Conservation (phyloP, 306 rosid species). For the Dryas octopetala region DNA sequence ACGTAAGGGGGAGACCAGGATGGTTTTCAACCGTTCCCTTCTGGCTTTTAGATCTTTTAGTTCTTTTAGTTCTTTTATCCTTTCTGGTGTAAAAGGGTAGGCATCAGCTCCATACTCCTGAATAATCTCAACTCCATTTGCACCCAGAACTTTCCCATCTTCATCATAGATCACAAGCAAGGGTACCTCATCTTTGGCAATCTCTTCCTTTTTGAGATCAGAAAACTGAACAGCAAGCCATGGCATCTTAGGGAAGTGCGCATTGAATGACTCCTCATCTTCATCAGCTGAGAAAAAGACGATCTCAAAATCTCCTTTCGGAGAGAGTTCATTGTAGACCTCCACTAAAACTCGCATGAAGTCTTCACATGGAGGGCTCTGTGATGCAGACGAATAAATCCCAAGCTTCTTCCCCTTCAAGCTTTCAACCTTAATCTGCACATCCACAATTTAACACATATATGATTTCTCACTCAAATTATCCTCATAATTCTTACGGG, state of each 20-base stretch:
- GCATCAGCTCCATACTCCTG: conserved; percentile 52
- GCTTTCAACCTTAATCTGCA: conserved; percentile 61
- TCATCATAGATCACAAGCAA: conserved; percentile 51
- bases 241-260: conserved; percentile 73
- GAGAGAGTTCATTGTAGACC: conserved; percentile 46
- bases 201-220: conserved; percentile 24
- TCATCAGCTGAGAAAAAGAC: conserved; percentile 52
- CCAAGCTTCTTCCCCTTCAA: conserved; percentile 68
- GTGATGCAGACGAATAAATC: conserved; percentile 70
- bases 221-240: conserved; percentile 76
- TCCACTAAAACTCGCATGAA: conserved; percentile 59
- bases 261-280: conserved; percentile 54
- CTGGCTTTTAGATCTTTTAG: conserved; percentile 41
- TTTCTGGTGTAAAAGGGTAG: conserved; percentile 56
- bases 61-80: conserved; percentile 47
- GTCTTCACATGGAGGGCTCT: conserved; percentile 56
- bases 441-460: conserved; percentile 12
- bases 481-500: neutral
- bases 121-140: conserved; percentile 41
- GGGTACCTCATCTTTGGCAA: conserved; percentile 33
- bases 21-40: conserved; percentile 49
- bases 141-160: conserved; percentile 46
- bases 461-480: neutral
- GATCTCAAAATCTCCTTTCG: conserved; percentile 59
- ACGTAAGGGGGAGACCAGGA: conserved; percentile 50